A percentile compares a stretch with the other conserved stretches of the same genome.
Evolutionary conservation across 176 grass and related monocot species (phyloP).

Genomic region (Eleusine coracana): DNA sequence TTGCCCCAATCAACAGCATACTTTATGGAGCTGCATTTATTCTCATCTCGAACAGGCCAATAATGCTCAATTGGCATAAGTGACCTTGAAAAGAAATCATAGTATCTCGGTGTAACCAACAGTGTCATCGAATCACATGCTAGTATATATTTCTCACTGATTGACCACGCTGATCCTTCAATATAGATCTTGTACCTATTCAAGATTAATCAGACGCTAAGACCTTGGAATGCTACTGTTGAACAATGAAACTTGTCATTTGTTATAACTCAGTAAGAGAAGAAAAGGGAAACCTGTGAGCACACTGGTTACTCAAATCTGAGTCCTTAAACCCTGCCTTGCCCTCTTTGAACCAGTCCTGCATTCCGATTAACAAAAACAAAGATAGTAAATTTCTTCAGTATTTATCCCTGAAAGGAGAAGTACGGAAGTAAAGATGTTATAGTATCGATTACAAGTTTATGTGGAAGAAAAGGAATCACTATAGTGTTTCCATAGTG

Average conservation of each 20-base stretch:
- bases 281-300: constrained; percentile 50
- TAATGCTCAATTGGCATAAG: constrained; percentile 86
- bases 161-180: constrained; percentile 89
- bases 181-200: constrained; percentile 89
- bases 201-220: constrained; percentile 23
- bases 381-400: constrained; percentile 4
- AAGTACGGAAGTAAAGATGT: background rate
- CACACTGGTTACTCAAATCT: constrained; percentile 78
- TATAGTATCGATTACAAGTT: background rate
- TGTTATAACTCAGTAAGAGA: constrained; percentile 14
- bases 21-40: constrained; percentile 86
- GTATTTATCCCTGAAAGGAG: background rate
- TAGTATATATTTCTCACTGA: constrained; percentile 95
- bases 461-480: background rate
- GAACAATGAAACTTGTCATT: background rate
- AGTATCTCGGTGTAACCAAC: constrained; percentile 70
- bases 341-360: constrained; percentile 88
- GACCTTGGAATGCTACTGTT: background rate
- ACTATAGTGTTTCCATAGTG: background rate
- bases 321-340: constrained; percentile 67
- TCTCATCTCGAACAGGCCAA: constrained; percentile 64
- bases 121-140: constrained; percentile 87
- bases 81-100: constrained; percentile 87
- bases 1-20: constrained; percentile 94
- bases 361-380: background rate